These are phyloP conservation scores for Oryza australiensis DNA, from an alignment of 176 grass and related monocot genomes.

Conservation along the genomic window DNA sequence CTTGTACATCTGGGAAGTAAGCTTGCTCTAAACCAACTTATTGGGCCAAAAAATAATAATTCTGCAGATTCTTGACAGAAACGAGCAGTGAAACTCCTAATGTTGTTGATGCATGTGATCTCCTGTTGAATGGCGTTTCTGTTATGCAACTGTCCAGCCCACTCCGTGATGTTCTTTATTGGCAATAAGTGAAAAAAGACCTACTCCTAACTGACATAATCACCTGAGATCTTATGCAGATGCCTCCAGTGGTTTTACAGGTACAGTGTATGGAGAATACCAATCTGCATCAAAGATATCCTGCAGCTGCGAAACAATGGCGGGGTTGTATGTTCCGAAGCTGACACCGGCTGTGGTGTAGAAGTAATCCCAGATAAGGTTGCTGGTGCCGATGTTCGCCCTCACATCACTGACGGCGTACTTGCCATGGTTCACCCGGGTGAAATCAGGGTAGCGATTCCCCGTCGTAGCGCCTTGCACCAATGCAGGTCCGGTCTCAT, in stretches of 20 bases:
- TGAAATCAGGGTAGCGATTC: conserved; percentile 59
- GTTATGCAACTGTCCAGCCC: not conserved
- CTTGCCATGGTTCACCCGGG: conserved; percentile 86
- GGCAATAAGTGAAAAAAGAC: not conserved
- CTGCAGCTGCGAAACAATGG: conserved; percentile 68
- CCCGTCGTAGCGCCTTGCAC: conserved; percentile 38
- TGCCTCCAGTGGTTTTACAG: conserved; percentile 46
- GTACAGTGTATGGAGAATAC: conserved; percentile 69
- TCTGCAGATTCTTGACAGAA: not conserved
- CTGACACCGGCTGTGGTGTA: conserved; percentile 83
- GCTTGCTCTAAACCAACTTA: not conserved
- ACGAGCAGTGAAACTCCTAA: not conserved
- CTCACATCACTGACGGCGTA: conserved; percentile 70
- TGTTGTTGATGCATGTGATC: not conserved
- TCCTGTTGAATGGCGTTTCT: not conserved
- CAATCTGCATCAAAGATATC: conserved; percentile 83
- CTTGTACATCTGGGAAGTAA: not conserved
- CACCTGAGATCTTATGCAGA: conserved; percentile 1
- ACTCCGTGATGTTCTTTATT: not conserved
- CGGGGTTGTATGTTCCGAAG: conserved; percentile 72
- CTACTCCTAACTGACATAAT: not conserved
- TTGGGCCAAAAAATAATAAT: not conserved
- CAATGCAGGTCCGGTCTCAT: conserved; percentile 62
- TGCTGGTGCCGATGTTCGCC: conserved; percentile 82
- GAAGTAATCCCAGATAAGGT: conserved; percentile 96